Base-by-base conservation (phyloP, 495 filamentous ascomycete species). In the Cairneyella variabilis region DNA sequence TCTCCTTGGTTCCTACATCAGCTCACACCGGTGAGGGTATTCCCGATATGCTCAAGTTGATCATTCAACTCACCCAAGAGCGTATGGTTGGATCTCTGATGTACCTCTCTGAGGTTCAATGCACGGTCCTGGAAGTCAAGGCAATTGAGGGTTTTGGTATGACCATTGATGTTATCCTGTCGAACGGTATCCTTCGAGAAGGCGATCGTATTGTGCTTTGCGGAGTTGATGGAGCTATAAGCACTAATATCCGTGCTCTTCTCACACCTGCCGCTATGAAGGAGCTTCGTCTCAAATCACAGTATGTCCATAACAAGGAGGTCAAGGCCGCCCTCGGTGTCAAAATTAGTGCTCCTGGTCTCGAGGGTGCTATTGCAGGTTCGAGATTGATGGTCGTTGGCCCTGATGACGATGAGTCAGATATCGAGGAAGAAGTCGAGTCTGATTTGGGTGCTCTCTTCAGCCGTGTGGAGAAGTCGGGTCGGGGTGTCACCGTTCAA, bases 1-100 rank as follows among this genome's bases (percentile, higher is more conserved):
- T 99, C 36, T 97, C 93, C 11, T 74, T 99, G 39, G 91, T 99
- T 18, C 95, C 95, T 11, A 99, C 95, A 7, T 97, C 92, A 12
- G 95, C 95, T 10, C 89, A 95, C 73, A 97, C 93, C 10, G 95
- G 95, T 57, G 95, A 99, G 74, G 95, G 95, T 79, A 91, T 99
- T 60, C 95, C 95, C 22, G 95, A 99, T 69, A 95, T 99, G 92
- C 73, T 99, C 57, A 97, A 96, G 79, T 82, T 99, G 42, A 84
- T 99, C 64, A 76, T 95, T 22, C 83, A 85, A 53, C 73, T 99
- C 45, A 95, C 89, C 1, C 95, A 99, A 71, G 91, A 99, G 75
- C 85, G 95, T 53, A 97, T 99, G 95, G 95, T 91, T 48, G 92
- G 86, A 65, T 86, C 89, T 44, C 80, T 99, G 58, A 99, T 99